These are phyloP conservation scores for Wickerhamiella slavikovae DNA, from an alignment of 805 yeast genomes.

Conservation along the genomic window DNA sequence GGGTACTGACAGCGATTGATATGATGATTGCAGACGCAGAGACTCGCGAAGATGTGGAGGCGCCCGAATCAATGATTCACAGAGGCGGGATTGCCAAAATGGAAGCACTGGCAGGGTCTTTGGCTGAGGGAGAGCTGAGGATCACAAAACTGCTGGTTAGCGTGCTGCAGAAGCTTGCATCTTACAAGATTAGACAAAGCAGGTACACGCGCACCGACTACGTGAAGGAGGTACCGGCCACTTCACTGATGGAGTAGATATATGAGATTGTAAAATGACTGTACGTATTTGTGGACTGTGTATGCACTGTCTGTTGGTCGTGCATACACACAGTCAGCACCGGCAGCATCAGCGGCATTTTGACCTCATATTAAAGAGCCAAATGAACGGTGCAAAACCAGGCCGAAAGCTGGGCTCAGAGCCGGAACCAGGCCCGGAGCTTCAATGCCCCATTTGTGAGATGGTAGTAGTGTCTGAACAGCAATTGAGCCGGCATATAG, in stretches of 20 bases:
- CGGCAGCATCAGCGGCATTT: no score
- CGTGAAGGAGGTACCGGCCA: constrained; percentile 1
- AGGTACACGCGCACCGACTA: background rate
- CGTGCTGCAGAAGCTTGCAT: background rate
- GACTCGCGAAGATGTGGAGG: constrained; percentile 10
- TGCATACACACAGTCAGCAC: no score
- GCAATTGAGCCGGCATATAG: no score
- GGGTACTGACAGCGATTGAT: constrained; percentile 13
- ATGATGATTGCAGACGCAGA: constrained; percentile 9
- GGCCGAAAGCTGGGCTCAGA: no score
- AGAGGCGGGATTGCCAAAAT: constrained; percentile 9
- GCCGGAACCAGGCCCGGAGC: no score
- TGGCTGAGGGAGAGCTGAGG: constrained; percentile 6
- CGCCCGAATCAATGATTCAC: constrained; percentile 10
- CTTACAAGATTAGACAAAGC: background rate
- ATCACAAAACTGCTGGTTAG: constrained; percentile 7
- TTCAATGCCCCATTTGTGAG: no score
- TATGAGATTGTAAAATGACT: no score
- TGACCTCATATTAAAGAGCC: no score
- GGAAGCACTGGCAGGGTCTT: constrained; percentile 7
- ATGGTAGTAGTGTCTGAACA: no score
- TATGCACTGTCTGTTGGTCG: no score
- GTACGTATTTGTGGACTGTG: no score
- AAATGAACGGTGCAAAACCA: no score
- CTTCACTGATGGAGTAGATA: constrained; percentile 3